phyloP scores from a whole-genome alignment of 768 basidiomycete genomes.

The Myochromella boudieri region DNA sequence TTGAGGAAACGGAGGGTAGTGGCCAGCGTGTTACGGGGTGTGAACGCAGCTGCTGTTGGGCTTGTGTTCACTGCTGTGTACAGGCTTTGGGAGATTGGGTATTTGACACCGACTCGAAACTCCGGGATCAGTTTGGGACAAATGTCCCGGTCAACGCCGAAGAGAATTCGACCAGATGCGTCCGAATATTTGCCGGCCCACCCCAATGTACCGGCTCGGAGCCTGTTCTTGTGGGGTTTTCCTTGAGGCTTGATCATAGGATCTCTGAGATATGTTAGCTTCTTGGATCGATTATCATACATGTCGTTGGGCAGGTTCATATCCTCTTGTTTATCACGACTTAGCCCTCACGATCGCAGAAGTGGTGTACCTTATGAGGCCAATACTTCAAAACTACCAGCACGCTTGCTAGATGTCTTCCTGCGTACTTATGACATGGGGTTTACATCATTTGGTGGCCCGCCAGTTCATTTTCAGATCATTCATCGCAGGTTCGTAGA shows the following conservation, averaged over 20 bases:
- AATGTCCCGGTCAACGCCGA: too few species aligned
- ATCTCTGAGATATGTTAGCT: not conserved
- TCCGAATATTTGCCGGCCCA: too few species aligned
- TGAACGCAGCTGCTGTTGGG: constrained; percentile 43
- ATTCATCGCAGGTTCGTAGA: constrained; percentile 40
- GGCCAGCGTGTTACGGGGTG: constrained; percentile 32
- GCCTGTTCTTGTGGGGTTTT: too few species aligned
- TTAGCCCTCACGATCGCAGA: not conserved
- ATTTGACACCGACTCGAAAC: too few species aligned
- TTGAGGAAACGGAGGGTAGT: constrained; percentile 29
- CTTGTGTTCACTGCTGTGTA: too few species aligned
- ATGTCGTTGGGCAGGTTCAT: not conserved
- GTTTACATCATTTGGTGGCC: constrained; percentile 49
- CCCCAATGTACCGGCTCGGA: too few species aligned
- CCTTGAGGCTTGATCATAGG: too few species aligned
- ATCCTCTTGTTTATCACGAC: not conserved
- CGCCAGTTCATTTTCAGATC: constrained; percentile 48
- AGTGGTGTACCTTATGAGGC: not conserved
- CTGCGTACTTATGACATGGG: constrained; percentile 38
- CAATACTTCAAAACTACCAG: not conserved
- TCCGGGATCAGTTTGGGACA: too few species aligned
- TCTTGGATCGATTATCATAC: not conserved
- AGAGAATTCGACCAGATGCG: not conserved
- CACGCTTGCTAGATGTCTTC: constrained; percentile 25
- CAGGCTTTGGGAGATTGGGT: too few species aligned